phyloP scores from a whole-genome alignment of 768 basidiomycete genomes.

The Amanita rubescens region DNA sequence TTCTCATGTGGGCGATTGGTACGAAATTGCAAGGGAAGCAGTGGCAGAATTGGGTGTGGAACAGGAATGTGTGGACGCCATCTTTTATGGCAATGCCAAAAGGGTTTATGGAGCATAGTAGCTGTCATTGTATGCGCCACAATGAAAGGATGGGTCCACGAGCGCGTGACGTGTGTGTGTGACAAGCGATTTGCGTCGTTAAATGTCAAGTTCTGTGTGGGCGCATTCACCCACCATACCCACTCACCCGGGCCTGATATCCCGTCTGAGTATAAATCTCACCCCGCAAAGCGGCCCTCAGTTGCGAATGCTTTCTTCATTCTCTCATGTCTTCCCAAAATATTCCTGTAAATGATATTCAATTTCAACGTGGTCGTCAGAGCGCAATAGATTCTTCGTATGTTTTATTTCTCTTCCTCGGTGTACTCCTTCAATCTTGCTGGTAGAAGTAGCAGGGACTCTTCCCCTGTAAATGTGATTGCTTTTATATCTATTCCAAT shows the following conservation, averaged over 20 bases:
- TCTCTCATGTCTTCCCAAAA: conserved; percentile 1
- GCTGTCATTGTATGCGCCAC: background rate
- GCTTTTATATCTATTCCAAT: background rate
- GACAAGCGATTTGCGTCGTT: background rate
- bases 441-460: conserved; percentile 5
- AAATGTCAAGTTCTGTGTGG: background rate
- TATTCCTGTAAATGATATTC: conserved; percentile 7
- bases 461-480: conserved; percentile 7
- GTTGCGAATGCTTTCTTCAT: background rate
- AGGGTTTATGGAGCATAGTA: conserved; percentile 31
- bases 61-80: conserved; percentile 66
- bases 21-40: conserved; percentile 70
- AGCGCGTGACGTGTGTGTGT: conserved; percentile 1
- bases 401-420: conserved; percentile 12
- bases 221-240: background rate
- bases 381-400: conserved; percentile 33
- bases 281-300: background rate
- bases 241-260: background rate
- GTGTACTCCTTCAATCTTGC: background rate
- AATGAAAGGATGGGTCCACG: too few species aligned
- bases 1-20: conserved; percentile 64
- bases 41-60: conserved; percentile 76
- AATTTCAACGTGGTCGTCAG: conserved; percentile 31
- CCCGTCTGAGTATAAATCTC: background rate
- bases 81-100: conserved; percentile 52